Conservation (phyloP, 2,329 filamentous ascomycete species). For the Fusarium pseudonygamai region DNA sequence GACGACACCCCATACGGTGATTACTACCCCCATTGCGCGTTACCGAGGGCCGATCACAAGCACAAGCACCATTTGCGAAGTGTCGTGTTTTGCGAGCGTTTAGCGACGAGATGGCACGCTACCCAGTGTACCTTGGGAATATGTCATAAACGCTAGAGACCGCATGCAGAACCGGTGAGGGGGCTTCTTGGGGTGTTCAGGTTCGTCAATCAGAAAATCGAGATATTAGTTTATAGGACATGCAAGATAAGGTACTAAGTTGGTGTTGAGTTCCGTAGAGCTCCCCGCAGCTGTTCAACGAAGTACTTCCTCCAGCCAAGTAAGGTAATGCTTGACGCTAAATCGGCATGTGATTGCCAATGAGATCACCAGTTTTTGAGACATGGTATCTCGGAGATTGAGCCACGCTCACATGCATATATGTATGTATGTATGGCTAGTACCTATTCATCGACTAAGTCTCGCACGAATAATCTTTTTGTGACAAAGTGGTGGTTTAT, state of each 20-base stretch:
- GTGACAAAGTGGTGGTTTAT: neutral
- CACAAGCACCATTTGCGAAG: slow-evolving; percentile 41
- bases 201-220: neutral
- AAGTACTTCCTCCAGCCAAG: slow-evolving; percentile 11
- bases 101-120: slow-evolving; percentile 29
- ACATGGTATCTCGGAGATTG: slow-evolving; percentile 21
- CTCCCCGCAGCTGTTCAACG: slow-evolving; percentile 40
- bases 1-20: slow-evolving; percentile 66
- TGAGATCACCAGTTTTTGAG: slow-evolving; percentile 37
- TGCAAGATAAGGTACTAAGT: slow-evolving; percentile 17
- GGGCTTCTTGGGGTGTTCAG: neutral
- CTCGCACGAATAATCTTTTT: neutral
- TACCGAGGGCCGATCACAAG: slow-evolving; percentile 49
- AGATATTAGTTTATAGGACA: slow-evolving; percentile 10
- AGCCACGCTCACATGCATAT: slow-evolving; percentile 15
- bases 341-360: slow-evolving; percentile 46
- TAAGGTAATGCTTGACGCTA: slow-evolving; percentile 24
- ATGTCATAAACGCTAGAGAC: slow-evolving; percentile 30
- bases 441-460: neutral
- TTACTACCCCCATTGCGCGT: slow-evolving; percentile 54
- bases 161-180: slow-evolving; percentile 19
- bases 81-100: slow-evolving; percentile 16
- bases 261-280: slow-evolving; percentile 34
- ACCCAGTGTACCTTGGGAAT: slow-evolving; percentile 15
- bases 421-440: neutral